Conservation (phyloP, 192 early-diverging fungal species). For the Rhizophagus prolifer region DNA sequence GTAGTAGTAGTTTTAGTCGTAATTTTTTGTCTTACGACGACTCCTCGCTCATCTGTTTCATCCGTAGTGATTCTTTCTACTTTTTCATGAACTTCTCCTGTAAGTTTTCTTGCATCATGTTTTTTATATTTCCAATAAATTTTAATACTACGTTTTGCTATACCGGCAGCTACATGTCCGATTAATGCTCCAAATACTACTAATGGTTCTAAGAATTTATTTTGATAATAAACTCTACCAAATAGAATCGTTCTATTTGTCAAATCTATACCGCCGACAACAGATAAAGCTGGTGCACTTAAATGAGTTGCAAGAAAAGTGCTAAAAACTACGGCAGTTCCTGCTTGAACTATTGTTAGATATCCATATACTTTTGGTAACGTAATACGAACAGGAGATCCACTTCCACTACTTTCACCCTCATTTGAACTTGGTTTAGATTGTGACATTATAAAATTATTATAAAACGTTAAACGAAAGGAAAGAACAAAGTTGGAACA, state of each 20-base stretch:
- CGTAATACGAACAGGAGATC: neutral
- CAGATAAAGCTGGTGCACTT: constrained; percentile 32
- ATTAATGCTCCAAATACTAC: constrained; percentile 41
- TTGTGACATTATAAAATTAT: neutral
- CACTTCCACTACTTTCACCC: neutral
- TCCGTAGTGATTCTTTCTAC: constrained; percentile 18
- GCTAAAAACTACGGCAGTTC: constrained; percentile 36
- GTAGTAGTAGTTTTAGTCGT: constrained; percentile 36
- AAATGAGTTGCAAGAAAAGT: constrained; percentile 40
- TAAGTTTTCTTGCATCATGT: constrained; percentile 16
- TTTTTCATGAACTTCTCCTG: constrained; percentile 20
- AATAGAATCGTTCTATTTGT: constrained; percentile 43
- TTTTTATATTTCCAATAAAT: constrained; percentile 36
- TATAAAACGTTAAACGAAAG: neutral
- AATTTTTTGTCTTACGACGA: constrained; percentile 14
- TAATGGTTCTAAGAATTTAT: constrained; percentile 36
- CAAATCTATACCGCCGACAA: constrained; percentile 40
- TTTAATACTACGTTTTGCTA: constrained; percentile 33
- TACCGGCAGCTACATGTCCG: constrained; percentile 35
- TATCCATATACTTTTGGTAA: neutral
- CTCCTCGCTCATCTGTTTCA: constrained; percentile 24
- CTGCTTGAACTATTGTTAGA: constrained; percentile 29
- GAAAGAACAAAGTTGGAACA: neutral
- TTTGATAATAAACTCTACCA: constrained; percentile 50
- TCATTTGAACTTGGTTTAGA: neutral